These are phyloP conservation scores for Coleophoma eucalyptorum DNA, from an alignment of 2,329 filamentous ascomycete genomes.

Conservation along the genomic window DNA sequence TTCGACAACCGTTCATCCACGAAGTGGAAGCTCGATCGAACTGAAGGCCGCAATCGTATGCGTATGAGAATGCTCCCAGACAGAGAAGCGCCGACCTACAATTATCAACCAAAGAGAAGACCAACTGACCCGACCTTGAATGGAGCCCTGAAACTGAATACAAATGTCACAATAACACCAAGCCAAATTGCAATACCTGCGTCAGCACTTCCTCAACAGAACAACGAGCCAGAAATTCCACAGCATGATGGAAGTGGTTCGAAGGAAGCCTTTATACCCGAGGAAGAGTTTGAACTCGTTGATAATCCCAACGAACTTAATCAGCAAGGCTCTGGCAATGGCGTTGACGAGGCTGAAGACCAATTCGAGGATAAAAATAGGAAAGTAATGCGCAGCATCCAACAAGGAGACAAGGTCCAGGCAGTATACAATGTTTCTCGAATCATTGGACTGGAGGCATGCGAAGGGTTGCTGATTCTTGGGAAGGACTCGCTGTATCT, in stretches of 20 bases:
- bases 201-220: conserved; percentile 7
- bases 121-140: conserved; percentile 38
- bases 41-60: conserved; percentile 94
- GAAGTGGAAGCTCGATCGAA: conserved; percentile 93
- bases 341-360: conserved; percentile 65
- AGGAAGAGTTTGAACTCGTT: conserved; percentile 94
- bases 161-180: conserved; percentile 11
- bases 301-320: conserved; percentile 76
- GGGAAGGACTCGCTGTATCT: conserved; percentile 92
- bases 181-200: not conserved
- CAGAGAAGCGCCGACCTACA: conserved; percentile 60
- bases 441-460: conserved; percentile 88
- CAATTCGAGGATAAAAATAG: conserved; percentile 96
- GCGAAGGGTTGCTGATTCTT: conserved; percentile 88
- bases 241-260: conserved; percentile 9
- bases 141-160: conserved; percentile 31
- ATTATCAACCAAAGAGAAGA: conserved; percentile 82
- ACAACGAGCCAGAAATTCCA: conserved; percentile 9
- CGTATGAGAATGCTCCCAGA: conserved; percentile 83
- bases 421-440: conserved; percentile 94
- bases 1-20: conserved; percentile 61
- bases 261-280: conserved; percentile 34
- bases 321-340: not conserved
- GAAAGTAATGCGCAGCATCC: conserved; percentile 91
- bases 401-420: conserved; percentile 87